Base-by-base conservation (phyloP, 495 filamentous ascomycete genomes). In the Glonium stellatum region DNA sequence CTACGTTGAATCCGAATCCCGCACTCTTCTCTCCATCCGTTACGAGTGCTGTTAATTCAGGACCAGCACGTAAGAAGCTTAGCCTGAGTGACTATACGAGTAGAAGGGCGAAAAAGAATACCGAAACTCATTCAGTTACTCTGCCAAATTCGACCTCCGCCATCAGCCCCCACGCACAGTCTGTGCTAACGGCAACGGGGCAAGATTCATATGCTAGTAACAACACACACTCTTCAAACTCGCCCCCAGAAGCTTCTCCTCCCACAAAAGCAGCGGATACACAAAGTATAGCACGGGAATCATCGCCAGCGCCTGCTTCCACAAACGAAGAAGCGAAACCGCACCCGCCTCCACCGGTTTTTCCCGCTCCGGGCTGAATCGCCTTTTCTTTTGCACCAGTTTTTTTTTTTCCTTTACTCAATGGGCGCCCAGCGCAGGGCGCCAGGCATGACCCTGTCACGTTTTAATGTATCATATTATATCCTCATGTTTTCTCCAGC, bases 21-120 rank as follows among this genome's bases (percentile, higher is more conserved):
- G 61, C 73, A n/a, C 58, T 70, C 9, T 77, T 82, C 58, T 71
- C 75, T 12, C 70, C 75, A 44, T 67, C 78, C 0, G 67, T 75
- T 5, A 67, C 76, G 4, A 64, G 72, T 10, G 69, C 72, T 0
- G 77, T 78, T 13, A 75, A 75, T 18, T 80, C 84, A 2, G 86
- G 80, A 54, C 86, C 87, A 8, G 72, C 80, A 39, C 82, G 83
- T 37, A 80, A 76, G 73, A 90, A 89, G 75, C 85, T 90, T 39
- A 90, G 84, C 62, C 67, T 89, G n/a, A 85, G 85, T 69, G 87
- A 88, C 66, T 90, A 89, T 58, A 80, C 79, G 56, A 81, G 77
- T 61, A 71, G 78, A 59, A 80, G 73, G 67, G 78, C 78, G 44
- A 70, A 66, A 49, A 44, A 11, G 39, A 44, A 44, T 11, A 44